phyloP scores from a whole-genome alignment of 768 basidiomycete genomes.

The Agaricus subrufescens region DNA sequence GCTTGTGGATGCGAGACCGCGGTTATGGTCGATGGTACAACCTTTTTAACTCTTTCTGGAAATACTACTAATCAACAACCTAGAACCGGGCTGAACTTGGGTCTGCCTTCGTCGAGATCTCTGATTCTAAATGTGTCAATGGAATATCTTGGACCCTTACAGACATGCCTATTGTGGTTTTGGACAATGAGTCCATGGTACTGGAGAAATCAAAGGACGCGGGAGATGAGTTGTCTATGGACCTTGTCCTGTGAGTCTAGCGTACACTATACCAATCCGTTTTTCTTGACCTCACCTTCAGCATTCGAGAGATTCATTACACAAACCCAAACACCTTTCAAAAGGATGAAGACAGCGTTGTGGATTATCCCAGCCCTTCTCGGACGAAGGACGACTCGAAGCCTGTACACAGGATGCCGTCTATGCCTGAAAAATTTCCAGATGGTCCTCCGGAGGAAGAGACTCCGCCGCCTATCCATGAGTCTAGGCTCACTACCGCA shows the following conservation, averaged over 20 bases:
- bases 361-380: too few species aligned
- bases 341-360: not conserved
- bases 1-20: not conserved
- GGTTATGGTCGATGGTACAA: slow-evolving; percentile 2
- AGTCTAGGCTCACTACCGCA: too few species aligned
- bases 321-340: not conserved
- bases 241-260: not conserved
- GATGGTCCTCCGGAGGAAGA: too few species aligned
- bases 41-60: not conserved
- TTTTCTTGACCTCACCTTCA: not conserved
- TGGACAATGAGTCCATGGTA: not conserved
- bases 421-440: too few species aligned
- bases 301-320: not conserved
- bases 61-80: not conserved
- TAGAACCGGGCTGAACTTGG: slow-evolving; percentile 2
- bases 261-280: not conserved
- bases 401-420: too few species aligned
- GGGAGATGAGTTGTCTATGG: slow-evolving; percentile 1
- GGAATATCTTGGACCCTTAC: slow-evolving; percentile 4
- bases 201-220: not conserved
- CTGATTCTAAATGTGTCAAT: slow-evolving; percentile 7
- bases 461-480: too few species aligned
- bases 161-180: slow-evolving; percentile 6
- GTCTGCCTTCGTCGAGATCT: slow-evolving; percentile 5
- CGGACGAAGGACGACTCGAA: too few species aligned